Conservation (phyloP, 2,329 filamentous ascomycete species). For the Eutypa lata region DNA sequence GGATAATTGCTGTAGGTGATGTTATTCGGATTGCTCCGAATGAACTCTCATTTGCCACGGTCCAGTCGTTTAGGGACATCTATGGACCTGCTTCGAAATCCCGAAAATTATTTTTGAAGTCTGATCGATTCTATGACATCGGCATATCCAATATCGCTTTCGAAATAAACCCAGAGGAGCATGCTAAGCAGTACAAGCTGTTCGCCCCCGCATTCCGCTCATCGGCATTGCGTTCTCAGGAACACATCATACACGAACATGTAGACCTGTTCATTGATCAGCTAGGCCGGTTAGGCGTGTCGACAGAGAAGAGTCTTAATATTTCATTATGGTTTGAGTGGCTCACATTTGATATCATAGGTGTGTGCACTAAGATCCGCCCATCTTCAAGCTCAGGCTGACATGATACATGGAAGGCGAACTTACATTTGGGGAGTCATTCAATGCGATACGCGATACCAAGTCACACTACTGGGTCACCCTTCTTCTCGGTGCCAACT, state of each 20-base stretch:
- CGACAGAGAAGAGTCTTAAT: constrained; percentile 8
- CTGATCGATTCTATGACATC: constrained; percentile 12
- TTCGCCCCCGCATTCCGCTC: constrained; percentile 17
- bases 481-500: constrained; percentile 8
- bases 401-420: constrained; percentile 4
- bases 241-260: constrained; percentile 18
- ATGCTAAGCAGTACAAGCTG: constrained; percentile 15
- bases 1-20: constrained; percentile 3
- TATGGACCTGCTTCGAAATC: constrained; percentile 13
- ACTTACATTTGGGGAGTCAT: constrained; percentile 17
- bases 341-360: constrained; percentile 23
- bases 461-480: constrained; percentile 14
- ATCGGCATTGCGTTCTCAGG: constrained; percentile 17
- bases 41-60: constrained; percentile 14
- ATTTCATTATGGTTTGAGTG: constrained; percentile 16
- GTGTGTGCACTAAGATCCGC: background rate
- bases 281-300: constrained; percentile 2
- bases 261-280: constrained; percentile 16
- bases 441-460: constrained; percentile 9
- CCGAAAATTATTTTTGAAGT: constrained; percentile 16
- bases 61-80: constrained; percentile 11
- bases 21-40: constrained; percentile 17
- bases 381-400: background rate
- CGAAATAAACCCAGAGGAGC: constrained; percentile 16
- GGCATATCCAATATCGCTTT: constrained; percentile 11